Conservation (phyloP, 148 eudicot species). For the Amaranthus hypochondriacus region DNA sequence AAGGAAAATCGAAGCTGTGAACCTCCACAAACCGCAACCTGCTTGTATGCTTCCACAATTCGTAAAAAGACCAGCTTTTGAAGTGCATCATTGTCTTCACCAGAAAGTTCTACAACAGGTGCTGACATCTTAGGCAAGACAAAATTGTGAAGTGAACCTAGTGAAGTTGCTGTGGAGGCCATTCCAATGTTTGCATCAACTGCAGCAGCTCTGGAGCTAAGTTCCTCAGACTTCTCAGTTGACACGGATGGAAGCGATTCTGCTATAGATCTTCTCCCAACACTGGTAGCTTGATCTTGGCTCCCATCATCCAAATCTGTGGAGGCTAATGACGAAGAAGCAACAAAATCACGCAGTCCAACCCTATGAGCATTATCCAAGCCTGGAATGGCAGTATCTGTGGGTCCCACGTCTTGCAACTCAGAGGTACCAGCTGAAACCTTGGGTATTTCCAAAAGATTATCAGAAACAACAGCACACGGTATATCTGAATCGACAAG, state of each 20-base stretch:
- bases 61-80: conserved; percentile 68
- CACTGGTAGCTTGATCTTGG: conserved; percentile 50
- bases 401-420: conserved; percentile 43
- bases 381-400: conserved; percentile 74
- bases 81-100: conserved; percentile 69
- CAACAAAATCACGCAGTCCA: conserved; percentile 34
- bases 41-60: conserved; percentile 88
- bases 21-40: conserved; percentile 80
- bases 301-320: conserved; percentile 49
- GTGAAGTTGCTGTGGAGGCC: conserved; percentile 67
- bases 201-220: conserved; percentile 60
- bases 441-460: conserved; percentile 27
- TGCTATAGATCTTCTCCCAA: conserved; percentile 27
- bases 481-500: conserved; percentile 30
- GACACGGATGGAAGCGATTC: conserved; percentile 71
- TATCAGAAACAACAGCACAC: conserved; percentile 32
- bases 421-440: conserved; percentile 37
- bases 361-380: conserved; percentile 49
- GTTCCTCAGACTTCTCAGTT: conserved; percentile 90
- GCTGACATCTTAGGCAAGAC: conserved; percentile 87
- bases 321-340: conserved; percentile 38
- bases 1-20: conserved; percentile 70
- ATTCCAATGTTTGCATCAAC: conserved; percentile 49
- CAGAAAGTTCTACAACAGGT: conserved; percentile 64
- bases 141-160: conserved; percentile 42